Evolutionary conservation across 306 rosid genomes (phyloP).

Genomic region (Arachis stenosperma): DNA sequence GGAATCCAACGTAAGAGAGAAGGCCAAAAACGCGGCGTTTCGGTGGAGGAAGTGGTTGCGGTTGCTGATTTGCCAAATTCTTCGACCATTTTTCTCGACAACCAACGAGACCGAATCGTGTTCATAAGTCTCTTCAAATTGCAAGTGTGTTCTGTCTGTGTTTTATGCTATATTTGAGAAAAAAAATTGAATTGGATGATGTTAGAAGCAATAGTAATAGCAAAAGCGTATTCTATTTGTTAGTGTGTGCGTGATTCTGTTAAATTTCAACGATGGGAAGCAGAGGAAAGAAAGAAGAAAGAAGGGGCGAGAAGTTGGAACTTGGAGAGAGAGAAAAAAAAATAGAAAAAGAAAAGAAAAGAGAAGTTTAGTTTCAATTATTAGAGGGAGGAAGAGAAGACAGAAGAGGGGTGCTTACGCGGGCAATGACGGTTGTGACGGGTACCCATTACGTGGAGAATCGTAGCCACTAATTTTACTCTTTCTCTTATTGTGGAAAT

Average conservation of each 20-base stretch:
- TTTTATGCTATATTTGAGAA: neutral
- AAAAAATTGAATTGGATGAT: neutral
- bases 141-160: no score
- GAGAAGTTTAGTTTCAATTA: neutral
- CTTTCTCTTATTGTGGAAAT: neutral
- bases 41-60: neutral
- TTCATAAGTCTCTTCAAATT: constrained; percentile 42
- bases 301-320: neutral
- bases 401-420: constrained; percentile 29
- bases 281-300: neutral
- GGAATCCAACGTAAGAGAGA: constrained; percentile 92
- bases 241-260: neutral
- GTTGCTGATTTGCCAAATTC: constrained; percentile 48
- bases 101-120: constrained; percentile 53
- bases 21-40: constrained; percentile 66
- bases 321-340: neutral
- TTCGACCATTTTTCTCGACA: constrained; percentile 61
- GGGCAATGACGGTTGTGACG: constrained; percentile 29
- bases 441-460: neutral
- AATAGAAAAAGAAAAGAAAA: no score
- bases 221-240: neutral
- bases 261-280: neutral
- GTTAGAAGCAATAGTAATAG: neutral
- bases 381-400: neutral
- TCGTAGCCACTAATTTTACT: neutral